phyloP scores from a whole-genome alignment of 2,329 filamentous ascomycete species.

The Aureobasidium pullulans region DNA sequence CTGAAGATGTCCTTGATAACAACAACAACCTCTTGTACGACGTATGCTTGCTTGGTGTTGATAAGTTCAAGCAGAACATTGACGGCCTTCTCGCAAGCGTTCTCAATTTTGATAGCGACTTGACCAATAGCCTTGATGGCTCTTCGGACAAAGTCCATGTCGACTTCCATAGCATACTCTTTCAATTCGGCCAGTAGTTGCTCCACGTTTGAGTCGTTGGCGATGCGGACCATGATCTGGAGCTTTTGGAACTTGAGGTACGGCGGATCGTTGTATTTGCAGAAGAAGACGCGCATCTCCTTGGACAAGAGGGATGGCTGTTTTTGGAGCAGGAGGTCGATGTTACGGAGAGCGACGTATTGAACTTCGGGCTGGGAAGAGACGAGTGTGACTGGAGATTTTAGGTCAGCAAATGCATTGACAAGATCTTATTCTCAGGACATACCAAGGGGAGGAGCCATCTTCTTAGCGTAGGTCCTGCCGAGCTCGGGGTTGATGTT shows the following conservation, averaged over 20 bases:
- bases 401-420: conserved; percentile 19
- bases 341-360: conserved; percentile 93
- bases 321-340: conserved; percentile 89
- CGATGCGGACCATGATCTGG: conserved; percentile 98
- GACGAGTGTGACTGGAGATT: conserved; percentile 73
- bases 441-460: conserved; percentile 87
- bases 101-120: conserved; percentile 97
- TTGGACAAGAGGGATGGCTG: conserved; percentile 96
- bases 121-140: conserved; percentile 95
- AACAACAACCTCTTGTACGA: conserved; percentile 96
- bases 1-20: conserved; percentile 98
- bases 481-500: conserved; percentile 69
- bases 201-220: conserved; percentile 93
- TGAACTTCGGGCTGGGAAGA: conserved; percentile 95
- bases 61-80: conserved; percentile 90
- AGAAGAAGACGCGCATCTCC: conserved; percentile 97
- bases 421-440: conserved; percentile 5
- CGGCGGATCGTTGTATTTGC: conserved; percentile 98
- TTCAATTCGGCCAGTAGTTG: conserved; percentile 90
- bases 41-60: conserved; percentile 96
- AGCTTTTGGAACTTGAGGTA: conserved; percentile 97
- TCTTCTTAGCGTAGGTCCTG: conserved; percentile 90
- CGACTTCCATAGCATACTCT: conserved; percentile 95
- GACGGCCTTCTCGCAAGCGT: conserved; percentile 89
- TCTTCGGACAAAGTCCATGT: conserved; percentile 96